Evolutionary conservation across 2,329 filamentous ascomycete genomes (phyloP), one percentile per base, ranked within the genome.

Genomic region (Lecanosticta acicola): DNA sequence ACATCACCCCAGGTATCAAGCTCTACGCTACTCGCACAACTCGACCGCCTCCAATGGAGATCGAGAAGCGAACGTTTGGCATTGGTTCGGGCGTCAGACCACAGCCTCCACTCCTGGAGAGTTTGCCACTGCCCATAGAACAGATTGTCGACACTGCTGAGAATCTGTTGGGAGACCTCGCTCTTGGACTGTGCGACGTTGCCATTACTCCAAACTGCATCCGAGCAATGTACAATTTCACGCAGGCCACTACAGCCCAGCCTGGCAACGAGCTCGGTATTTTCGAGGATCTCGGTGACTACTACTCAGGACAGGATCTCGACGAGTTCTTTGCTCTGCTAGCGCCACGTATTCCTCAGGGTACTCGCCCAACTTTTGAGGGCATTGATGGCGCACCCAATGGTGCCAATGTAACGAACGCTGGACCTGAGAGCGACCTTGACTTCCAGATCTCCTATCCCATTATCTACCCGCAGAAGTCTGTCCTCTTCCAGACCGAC

Each of bases 1-100:
- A 78, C 57, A 71, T 80, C 24, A 78, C 71, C 0, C 76, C 76
- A 0, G 75, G 75, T 4, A 72, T 76, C 53, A 75, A 73, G 49
- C 66, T 78, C 16, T 44, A 49, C 36, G 48, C 50, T n/a, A 35
- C 43, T 18, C 40, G 35, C 11, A 44, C 24, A 39, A 41, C 38
- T 14, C 40, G 46, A 17, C 59, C 59, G 36, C 29, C 35, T 16
- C 16, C 26, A 7, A 19, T 36, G 19, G 52, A 53, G 10, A 36
- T 56, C 19, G 51, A 56, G 40, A 57, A 50, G 46, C 50, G 49
- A 16, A 44, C 46, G 11, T 53, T 53, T 36, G 50, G 47, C 18
- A 43, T 32, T 20, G 48, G 54, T 20, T 36, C 33, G 18, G 45
- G 51, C 10, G 45, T 39, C 17, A 21, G 20, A 29, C 43, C 45